Evolutionary conservation across 2,329 filamentous ascomycete genomes (phyloP).

Genomic region (Talaromyces sp.): DNA sequence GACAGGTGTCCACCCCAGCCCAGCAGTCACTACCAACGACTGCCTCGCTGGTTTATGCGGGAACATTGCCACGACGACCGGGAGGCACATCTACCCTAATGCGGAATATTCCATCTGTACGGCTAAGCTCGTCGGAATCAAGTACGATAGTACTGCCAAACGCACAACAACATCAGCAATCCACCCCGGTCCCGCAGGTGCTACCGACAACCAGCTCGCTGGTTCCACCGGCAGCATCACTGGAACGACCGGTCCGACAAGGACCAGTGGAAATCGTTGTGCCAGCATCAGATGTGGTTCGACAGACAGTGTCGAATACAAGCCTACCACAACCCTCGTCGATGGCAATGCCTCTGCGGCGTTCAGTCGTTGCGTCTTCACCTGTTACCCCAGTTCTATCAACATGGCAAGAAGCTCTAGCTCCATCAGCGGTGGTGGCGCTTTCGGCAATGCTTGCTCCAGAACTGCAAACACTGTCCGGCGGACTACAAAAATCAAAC

Average conservation of each 20-base stretch:
- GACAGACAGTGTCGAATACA: not conserved
- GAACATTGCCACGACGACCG: not conserved
- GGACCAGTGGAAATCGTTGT: not conserved
- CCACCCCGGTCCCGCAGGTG: not conserved
- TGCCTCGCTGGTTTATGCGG: not conserved
- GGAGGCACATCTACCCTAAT: not conserved
- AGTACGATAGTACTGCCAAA: not conserved
- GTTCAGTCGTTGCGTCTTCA: not conserved
- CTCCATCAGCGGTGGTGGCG: not conserved
- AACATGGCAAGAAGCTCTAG: not conserved
- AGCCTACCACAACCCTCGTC: not conserved
- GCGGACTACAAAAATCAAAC: not conserved
- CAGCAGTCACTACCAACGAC: not conserved
- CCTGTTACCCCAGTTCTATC: not conserved
- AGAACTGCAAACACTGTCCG: not conserved
- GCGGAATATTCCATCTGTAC: not conserved
- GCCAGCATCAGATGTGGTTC: not conserved
- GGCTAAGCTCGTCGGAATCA: not conserved
- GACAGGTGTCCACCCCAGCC: not conserved
- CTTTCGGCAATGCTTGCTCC: not conserved
- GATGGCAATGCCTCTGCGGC: not conserved
- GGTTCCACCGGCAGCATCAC: not conserved
- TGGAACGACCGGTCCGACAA: not conserved
- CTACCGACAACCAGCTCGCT: not conserved
- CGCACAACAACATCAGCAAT: not conserved